These are phyloP conservation scores for Sarocladium strictum DNA, from an alignment of 2,329 filamentous ascomycete genomes.

Conservation along the genomic window DNA sequence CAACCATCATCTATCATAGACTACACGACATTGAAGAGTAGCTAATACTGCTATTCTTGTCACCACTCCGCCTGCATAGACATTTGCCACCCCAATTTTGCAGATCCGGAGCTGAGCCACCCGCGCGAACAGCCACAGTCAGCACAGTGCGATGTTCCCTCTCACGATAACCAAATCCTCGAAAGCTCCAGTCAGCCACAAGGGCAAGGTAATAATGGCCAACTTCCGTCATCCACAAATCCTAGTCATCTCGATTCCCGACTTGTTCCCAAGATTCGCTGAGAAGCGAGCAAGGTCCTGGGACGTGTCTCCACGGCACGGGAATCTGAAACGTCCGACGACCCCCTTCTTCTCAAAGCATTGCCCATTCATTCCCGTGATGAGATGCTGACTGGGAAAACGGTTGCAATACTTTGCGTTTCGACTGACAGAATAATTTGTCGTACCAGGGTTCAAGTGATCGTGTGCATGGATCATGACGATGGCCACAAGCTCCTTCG, in stretches of 20 bases:
- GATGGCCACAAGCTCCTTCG: neutral
- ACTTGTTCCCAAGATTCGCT: neutral
- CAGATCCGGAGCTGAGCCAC: constrained; percentile 8
- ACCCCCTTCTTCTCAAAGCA: neutral
- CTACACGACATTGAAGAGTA: too few relatives aligned
- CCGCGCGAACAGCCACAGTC: neutral
- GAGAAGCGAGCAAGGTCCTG: neutral
- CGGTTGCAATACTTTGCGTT: neutral
- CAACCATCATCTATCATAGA: too few relatives aligned
- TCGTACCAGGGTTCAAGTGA: neutral
- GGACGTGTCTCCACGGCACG: neutral
- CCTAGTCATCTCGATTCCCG: neutral
- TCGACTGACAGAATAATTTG: too few relatives aligned
- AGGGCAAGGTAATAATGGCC: neutral
- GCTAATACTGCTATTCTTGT: neutral
- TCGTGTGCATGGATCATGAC: neutral
- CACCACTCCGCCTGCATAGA: neutral
- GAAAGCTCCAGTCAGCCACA: neutral
- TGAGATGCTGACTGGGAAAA: too few relatives aligned
- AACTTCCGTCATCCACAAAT: neutral
- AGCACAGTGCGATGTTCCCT: constrained; percentile 3
- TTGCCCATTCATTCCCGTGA: neutral
- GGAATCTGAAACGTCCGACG: neutral
- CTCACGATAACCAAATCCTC: too few relatives aligned
- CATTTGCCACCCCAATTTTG: neutral